A percentile compares a stretch with the other conserved stretches of the same genome.
Conservation (phyloP, 1,284 basidiomycete genomes). For the Naganishia sp. region DNA sequence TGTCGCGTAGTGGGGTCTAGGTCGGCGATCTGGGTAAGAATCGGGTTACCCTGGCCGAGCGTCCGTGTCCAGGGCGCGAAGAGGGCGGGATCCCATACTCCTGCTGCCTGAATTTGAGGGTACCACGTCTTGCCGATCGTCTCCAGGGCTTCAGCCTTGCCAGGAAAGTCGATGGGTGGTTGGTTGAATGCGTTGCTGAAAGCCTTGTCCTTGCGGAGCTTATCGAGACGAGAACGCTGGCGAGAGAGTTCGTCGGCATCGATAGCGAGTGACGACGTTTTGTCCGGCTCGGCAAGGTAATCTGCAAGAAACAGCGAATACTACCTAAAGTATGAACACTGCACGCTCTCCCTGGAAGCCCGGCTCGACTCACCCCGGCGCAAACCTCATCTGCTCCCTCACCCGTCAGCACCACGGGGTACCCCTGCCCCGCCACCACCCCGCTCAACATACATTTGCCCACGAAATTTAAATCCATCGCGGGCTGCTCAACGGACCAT, state of each 20-base stretch:
- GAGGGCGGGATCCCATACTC: conserved; percentile 39
- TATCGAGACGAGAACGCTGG: conserved; percentile 2
- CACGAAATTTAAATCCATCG: conserved; percentile 52
- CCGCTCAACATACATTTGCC: conserved; percentile 53
- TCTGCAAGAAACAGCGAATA: conserved; percentile 30
- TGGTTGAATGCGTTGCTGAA: conserved; percentile 22
- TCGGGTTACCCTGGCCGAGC: conserved; percentile 40
- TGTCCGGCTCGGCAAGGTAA: conserved; percentile 26
- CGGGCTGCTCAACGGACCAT: conserved; percentile 55
- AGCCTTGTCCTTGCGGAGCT: conserved; percentile 7
- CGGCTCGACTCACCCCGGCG: conserved; percentile 40
- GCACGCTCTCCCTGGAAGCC: neutral
- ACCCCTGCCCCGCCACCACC: conserved; percentile 54
- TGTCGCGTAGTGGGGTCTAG: conserved; percentile 44
- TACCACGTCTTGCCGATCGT: conserved; percentile 16
- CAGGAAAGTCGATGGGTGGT: conserved; percentile 14
- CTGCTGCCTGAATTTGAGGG: conserved; percentile 28
- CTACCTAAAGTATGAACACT: neutral
- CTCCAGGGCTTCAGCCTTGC: conserved; percentile 13
- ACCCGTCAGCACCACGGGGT: conserved; percentile 56
- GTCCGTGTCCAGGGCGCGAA: conserved; percentile 45
- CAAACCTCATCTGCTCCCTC: conserved; percentile 56
- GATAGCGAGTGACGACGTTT: conserved; percentile 12
- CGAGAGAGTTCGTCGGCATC: conserved; percentile 20
- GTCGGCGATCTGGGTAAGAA: conserved; percentile 49